A percentile compares a stretch with the other conserved stretches of the same genome.
These are phyloP conservation scores for Penicillium aurantiogriseum DNA, from an alignment of 2,329 filamentous ascomycete species.

Conservation along the genomic window DNA sequence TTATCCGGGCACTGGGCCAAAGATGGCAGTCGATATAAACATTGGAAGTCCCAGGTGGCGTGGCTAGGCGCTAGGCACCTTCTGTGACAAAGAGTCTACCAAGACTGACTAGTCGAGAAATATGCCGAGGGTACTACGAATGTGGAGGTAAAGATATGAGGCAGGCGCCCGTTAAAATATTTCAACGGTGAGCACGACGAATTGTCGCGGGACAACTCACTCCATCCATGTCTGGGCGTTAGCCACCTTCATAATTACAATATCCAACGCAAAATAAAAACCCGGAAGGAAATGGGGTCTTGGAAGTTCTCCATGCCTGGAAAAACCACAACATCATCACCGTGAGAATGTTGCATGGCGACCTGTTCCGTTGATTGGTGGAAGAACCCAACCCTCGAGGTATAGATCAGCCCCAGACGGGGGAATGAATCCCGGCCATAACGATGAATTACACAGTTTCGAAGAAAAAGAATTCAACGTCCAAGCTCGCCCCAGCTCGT, in stretches of 20 bases:
- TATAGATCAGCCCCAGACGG: conserved; percentile 17
- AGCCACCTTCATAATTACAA: background rate
- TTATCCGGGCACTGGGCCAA: background rate
- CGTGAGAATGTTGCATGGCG: background rate
- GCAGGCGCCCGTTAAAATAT: background rate
- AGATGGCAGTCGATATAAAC: background rate
- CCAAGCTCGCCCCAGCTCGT: background rate
- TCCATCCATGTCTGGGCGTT: background rate
- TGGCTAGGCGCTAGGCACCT: background rate
- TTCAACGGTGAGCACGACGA: background rate
- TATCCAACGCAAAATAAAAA: background rate
- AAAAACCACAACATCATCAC: background rate
- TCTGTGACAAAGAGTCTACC: background rate
- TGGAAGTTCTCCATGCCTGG: background rate
- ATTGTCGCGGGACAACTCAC: background rate
- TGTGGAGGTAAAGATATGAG: background rate
- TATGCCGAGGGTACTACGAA: background rate
- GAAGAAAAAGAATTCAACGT: background rate
- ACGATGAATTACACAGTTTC: too few species aligned
- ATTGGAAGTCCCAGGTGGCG: background rate
- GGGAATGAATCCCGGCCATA: conserved; percentile 9
- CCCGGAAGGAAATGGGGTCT: background rate
- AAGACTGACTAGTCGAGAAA: background rate
- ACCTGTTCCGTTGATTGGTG: conserved; percentile 20
- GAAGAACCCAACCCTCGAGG: conserved; percentile 13